A percentile compares a stretch with the other conserved stretches of the same genome.
Evolutionary conservation across 2,329 filamentous ascomycete genomes (phyloP).

Genomic region (Zasmidium citrigriseum): DNA sequence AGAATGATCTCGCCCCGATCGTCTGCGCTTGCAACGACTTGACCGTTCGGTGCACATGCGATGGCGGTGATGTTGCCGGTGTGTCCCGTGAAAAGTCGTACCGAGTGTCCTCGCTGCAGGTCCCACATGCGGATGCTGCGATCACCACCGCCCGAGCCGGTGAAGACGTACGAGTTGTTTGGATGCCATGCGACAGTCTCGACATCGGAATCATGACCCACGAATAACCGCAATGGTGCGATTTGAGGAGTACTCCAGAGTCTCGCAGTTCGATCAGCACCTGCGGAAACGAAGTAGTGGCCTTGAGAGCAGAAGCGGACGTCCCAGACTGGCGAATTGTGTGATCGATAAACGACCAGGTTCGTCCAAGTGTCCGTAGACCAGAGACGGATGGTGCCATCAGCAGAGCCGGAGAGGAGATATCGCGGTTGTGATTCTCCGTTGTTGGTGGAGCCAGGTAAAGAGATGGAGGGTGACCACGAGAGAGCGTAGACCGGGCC

Average conservation of each 20-base stretch:
- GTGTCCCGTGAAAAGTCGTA: conserved; percentile 90
- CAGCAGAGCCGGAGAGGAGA: conserved; percentile 82
- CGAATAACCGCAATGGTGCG: conserved; percentile 81
- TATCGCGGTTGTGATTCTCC: conserved; percentile 65
- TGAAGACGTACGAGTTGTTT: conserved; percentile 91
- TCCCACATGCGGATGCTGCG: conserved; percentile 98
- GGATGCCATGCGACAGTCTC: conserved; percentile 92
- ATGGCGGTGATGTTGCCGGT: conserved; percentile 82
- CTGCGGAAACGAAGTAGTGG: conserved; percentile 88
- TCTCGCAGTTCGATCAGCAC: conserved; percentile 85
- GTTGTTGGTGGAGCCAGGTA: conserved; percentile 35
- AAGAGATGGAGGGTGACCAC: conserved; percentile 72
- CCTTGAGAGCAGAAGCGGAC: conserved; percentile 89
- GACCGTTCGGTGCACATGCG: conserved; percentile 83
- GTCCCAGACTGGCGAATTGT: conserved; percentile 86
- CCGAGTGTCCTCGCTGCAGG: conserved; percentile 80
- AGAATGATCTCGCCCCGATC: conserved; percentile 86
- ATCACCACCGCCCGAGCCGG: conserved; percentile 73
- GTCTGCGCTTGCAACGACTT: conserved; percentile 87
- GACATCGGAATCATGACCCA: conserved; percentile 91
- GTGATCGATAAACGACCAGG: conserved; percentile 89
- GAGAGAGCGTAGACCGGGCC: conserved; percentile 86
- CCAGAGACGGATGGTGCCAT: conserved; percentile 89
- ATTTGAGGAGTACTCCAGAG: conserved; percentile 94
- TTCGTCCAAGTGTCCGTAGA: conserved; percentile 90